Base-by-base conservation (phyloP, 805 yeast genomes). In the Saccharomycopsis schoenii region DNA sequence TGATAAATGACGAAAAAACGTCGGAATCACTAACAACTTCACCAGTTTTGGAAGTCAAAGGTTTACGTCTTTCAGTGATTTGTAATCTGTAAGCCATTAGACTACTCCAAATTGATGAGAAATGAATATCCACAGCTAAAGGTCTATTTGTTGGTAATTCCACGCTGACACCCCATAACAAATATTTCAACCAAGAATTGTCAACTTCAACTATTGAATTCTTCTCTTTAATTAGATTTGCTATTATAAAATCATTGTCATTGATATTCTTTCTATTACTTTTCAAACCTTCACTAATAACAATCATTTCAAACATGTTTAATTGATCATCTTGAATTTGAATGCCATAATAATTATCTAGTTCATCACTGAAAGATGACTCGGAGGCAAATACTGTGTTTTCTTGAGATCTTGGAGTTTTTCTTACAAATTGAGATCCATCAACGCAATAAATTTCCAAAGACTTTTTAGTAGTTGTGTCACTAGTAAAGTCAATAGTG, bases 81-180 rank as follows among this genome's bases (percentile, higher is more conserved):
- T 63, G 65, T 10, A 81, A 63, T 40, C 70, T 74, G 68, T 83
- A 87, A 0, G 85, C 82, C 24, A 87, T 68, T 5, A 86, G 66
- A 68, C 89, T 83, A 58, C 84, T 81, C 83, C 85, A 81, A 0
- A 84, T 81, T 4, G 83, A 78, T 1, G 81, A 79, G 29, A 83
- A 72, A n/a, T 78, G 71, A 34, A 86, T 68, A 64, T 77, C 80
- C 2, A 76, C 73, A 5, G 78, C 69, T 2, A 83, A 71, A 6
- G 83, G 77, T 25, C 78, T 70, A 55, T 72, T 73, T 1, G 73
- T 70, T 0, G 82, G 82, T 8, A 81, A 64, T 0, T 79, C 68
- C 1, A 79, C 58, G 4, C 59, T 55, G 2, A 67, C 65, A 1
- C 74, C 73, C 29, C 66, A 61, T 3, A 71, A 55, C 4, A 66